Conservation (phyloP, 768 basidiomycete genomes). For the Imleria badia region DNA sequence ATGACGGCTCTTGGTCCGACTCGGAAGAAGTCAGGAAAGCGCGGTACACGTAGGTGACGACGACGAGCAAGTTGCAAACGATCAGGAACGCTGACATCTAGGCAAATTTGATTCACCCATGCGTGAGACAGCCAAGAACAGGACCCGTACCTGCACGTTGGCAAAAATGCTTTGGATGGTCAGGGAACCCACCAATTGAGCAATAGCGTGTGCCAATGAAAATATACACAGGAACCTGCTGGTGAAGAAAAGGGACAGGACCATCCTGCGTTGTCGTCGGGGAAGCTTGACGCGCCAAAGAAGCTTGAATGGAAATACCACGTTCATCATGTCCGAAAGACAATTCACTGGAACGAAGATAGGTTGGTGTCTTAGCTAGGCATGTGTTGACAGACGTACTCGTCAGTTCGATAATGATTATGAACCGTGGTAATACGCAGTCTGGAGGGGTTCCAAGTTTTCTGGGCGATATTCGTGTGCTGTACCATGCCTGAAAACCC, state of each 20-base stretch:
- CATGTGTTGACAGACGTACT: background rate
- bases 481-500: slow-evolving; percentile 6
- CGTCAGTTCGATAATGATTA: slow-evolving; percentile 1
- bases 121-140: background rate
- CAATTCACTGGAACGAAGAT: no score
- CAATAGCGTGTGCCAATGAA: background rate
- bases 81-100: background rate
- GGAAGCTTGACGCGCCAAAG: slow-evolving; percentile 19
- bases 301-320: slow-evolving; percentile 5
- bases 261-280: slow-evolving; percentile 14
- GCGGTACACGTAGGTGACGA: slow-evolving; percentile 14
- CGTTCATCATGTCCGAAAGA: no score
- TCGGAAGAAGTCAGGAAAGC: background rate
- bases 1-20: no score
- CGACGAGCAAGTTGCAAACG: slow-evolving; percentile 14
- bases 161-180: background rate
- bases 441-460: no score
- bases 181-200: background rate
- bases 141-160: background rate
- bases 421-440: background rate
- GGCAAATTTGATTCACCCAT: background rate
- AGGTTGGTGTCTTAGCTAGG: background rate
- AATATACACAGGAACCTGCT: slow-evolving; percentile 9
- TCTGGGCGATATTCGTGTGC: no score
- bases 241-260: slow-evolving; percentile 11